These are phyloP conservation scores for Hypoxylon sp. DNA, from an alignment of 2,329 filamentous ascomycete species.

Conservation along the genomic window DNA sequence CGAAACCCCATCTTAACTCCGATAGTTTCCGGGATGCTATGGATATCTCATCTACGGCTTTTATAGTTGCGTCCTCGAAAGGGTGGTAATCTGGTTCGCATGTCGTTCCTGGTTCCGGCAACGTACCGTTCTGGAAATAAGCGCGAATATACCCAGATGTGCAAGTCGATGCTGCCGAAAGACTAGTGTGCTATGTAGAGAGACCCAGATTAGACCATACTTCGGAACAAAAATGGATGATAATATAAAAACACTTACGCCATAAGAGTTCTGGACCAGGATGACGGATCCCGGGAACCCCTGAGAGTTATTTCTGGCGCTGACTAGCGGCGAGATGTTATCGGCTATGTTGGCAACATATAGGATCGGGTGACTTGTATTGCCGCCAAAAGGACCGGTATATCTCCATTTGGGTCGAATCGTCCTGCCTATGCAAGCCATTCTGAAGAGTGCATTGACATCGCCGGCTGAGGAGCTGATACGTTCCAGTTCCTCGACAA, in stretches of 20 bases:
- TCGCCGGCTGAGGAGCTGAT: slow-evolving; percentile 56
- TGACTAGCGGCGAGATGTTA: slow-evolving; percentile 47
- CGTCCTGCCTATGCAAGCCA: slow-evolving; percentile 47
- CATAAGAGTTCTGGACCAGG: slow-evolving; percentile 60
- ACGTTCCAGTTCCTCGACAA: slow-evolving; percentile 46
- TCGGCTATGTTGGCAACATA: slow-evolving; percentile 49
- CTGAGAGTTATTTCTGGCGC: slow-evolving; percentile 44
- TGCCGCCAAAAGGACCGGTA: slow-evolving; percentile 45
- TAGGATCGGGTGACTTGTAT: slow-evolving; percentile 48
- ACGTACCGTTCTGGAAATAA: slow-evolving; percentile 57
- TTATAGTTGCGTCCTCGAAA: slow-evolving; percentile 46
- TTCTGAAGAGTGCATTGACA: slow-evolving; percentile 51
- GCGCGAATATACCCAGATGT: slow-evolving; percentile 52
- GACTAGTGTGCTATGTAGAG: slow-evolving; percentile 56
- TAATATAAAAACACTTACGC: slow-evolving; percentile 49
- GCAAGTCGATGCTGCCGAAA: slow-evolving; percentile 55
- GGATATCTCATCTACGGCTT: slow-evolving; percentile 20
- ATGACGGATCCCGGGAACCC: slow-evolving; percentile 57
- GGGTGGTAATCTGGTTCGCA: slow-evolving; percentile 57
- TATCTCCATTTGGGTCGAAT: slow-evolving; percentile 45
- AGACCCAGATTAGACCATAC: slow-evolving; percentile 16
- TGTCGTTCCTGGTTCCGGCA: slow-evolving; percentile 55
- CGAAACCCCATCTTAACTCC: slow-evolving; percentile 23
- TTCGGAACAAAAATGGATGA: background rate
- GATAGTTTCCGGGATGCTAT: slow-evolving; percentile 27